Conservation (phyloP, 2,329 filamentous ascomycete species). For the Paradendryphiella salina region DNA sequence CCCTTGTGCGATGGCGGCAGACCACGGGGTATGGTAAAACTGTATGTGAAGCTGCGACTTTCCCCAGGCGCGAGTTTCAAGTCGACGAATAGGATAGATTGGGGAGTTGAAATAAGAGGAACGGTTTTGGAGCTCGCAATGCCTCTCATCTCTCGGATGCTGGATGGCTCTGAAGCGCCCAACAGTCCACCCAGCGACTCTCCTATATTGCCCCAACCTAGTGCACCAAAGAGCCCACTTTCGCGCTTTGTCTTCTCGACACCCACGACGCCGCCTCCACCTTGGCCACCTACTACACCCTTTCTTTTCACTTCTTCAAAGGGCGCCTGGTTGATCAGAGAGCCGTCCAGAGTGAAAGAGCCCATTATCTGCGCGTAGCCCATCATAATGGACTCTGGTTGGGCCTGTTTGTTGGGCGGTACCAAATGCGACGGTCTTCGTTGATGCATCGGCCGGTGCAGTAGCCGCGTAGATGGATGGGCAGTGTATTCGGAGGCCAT, state of each 20-base stretch:
- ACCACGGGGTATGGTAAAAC: conserved; percentile 81
- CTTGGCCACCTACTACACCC: conserved; percentile 81
- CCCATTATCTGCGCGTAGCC: conserved; percentile 94
- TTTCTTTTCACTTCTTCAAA: conserved; percentile 97
- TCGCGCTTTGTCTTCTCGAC: conserved; percentile 74
- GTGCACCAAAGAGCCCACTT: conserved; percentile 76
- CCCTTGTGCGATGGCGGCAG: conserved; percentile 90
- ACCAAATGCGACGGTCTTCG: conserved; percentile 37
- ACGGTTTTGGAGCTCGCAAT: conserved; percentile 83
- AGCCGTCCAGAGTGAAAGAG: conserved; percentile 88
- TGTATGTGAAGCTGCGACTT: conserved; percentile 83
- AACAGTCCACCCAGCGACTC: conserved; percentile 86
- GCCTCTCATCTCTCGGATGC: conserved; percentile 92
- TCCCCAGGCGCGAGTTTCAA: conserved; percentile 84
- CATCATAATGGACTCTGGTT: conserved; percentile 90
- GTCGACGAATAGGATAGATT: conserved; percentile 95
- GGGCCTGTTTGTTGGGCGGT: conserved; percentile 38
- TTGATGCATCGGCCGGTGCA: conserved; percentile 43
- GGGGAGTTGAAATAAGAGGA: conserved; percentile 89
- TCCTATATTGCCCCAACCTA: conserved; percentile 87
- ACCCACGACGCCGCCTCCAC: conserved; percentile 80
- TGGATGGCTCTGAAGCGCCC: conserved; percentile 85
- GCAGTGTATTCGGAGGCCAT: conserved; percentile 81
- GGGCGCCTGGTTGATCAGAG: conserved; percentile 81
- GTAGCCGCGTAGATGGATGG: conserved; percentile 54